Evolutionary conservation across 441 rosid species (phyloP).

Genomic region (Rhodomyrtus psidioides): DNA sequence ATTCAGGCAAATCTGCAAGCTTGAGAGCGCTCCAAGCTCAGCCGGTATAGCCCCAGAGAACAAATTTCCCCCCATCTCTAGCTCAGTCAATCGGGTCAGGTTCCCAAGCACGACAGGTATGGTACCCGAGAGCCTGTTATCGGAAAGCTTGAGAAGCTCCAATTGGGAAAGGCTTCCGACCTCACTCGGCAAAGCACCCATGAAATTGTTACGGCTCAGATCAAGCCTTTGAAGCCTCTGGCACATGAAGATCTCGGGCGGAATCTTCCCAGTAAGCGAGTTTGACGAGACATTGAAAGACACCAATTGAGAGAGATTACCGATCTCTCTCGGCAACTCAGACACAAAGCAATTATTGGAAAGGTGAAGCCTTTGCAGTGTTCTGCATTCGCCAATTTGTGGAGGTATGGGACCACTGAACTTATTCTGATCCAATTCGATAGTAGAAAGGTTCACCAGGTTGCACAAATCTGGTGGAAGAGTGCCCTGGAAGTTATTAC

Average conservation of each 20-base stretch:
- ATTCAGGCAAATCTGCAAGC: conserved; percentile 6
- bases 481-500: conserved; percentile 1
- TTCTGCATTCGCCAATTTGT: conserved; percentile 2
- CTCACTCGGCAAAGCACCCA: conserved; percentile 1
- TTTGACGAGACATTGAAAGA: conserved; percentile 5
- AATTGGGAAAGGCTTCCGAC: conserved; percentile 4
- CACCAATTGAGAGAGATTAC: conserved; percentile 4
- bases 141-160: conserved; percentile 10
- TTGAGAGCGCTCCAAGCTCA: background rate
- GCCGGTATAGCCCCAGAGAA: conserved; percentile 1
- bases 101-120: background rate
- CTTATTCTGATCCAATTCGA: conserved; percentile 6
- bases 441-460: conserved; percentile 7
- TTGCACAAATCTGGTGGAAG: conserved; percentile 5
- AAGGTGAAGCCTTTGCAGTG: conserved; percentile 6
- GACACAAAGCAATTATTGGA: conserved; percentile 5
- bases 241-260: conserved; percentile 3
- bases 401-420: conserved; percentile 8
- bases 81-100: background rate
- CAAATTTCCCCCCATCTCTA: conserved; percentile 9
- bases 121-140: background rate
- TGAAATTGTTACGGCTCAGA: conserved; percentile 2
- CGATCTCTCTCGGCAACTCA: conserved; percentile 6
- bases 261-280: background rate
- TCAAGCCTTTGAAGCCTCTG: conserved; percentile 10